phyloP scores from a whole-genome alignment of 1,284 basidiomycete genomes.

The Ceratobasidium sp. region DNA sequence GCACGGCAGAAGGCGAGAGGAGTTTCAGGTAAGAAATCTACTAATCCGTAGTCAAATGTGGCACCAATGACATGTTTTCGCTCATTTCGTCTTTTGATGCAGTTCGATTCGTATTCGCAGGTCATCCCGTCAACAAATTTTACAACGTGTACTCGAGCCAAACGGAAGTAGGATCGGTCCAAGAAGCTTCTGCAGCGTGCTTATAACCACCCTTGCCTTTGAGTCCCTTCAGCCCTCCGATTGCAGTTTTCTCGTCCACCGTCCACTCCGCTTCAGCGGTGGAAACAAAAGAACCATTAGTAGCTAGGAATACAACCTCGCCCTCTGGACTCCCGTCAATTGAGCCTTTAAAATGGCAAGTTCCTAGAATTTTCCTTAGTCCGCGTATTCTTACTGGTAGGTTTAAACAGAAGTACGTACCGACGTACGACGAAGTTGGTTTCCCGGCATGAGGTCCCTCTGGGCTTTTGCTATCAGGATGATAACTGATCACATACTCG shows the following conservation, averaged over 20 bases:
- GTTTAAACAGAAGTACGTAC: neutral
- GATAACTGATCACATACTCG: slow-evolving; percentile 44
- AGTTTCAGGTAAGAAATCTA: no score
- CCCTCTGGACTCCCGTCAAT: slow-evolving; percentile 40
- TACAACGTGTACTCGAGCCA: slow-evolving; percentile 31
- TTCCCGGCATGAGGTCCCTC: slow-evolving; percentile 29
- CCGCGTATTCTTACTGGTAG: neutral
- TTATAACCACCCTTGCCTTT: slow-evolving; percentile 42
- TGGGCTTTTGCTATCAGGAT: slow-evolving; percentile 19
- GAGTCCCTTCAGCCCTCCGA: slow-evolving; percentile 42
- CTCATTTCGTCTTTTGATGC: no score
- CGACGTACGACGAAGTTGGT: slow-evolving; percentile 35
- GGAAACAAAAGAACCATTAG: slow-evolving; percentile 22
- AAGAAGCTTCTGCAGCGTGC: neutral
- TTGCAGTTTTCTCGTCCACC: slow-evolving; percentile 39
- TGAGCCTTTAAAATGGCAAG: slow-evolving; percentile 40
- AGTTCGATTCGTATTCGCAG: no score
- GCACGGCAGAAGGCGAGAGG: no score
- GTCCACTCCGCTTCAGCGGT: slow-evolving; percentile 38
- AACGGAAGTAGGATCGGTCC: neutral
- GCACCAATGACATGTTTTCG: no score
- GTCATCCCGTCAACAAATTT: no score
- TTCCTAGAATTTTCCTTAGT: neutral
- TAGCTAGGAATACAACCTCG: slow-evolving; percentile 41
- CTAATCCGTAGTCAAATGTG: no score